These are phyloP conservation scores for Coemansia sp. DNA, from an alignment of 192 early-diverging fungal species.

Conservation along the genomic window DNA sequence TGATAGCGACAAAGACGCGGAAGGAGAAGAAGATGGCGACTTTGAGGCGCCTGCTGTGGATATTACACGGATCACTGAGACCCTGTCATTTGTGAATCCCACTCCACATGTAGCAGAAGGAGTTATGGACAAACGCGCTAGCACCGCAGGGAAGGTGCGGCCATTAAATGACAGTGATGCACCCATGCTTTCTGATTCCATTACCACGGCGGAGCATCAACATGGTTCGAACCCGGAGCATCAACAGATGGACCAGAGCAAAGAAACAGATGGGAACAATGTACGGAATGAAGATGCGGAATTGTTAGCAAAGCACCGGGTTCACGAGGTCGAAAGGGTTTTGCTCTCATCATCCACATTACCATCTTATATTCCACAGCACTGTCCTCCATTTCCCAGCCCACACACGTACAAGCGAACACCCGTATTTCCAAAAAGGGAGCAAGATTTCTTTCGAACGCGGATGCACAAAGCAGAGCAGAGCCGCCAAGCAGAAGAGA, in stretches of 20 bases:
- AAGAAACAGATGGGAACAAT: not conserved
- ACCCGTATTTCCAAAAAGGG: conserved; percentile 46
- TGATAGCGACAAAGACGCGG: conserved; percentile 7
- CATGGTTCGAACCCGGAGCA: too few relatives aligned
- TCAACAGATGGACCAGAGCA: not conserved
- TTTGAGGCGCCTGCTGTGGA: conserved; percentile 44
- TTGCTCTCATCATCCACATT: conserved; percentile 24
- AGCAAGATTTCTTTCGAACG: conserved; percentile 54
- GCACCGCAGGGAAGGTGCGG: not conserved
- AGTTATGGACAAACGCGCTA: too few relatives aligned
- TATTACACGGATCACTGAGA: not conserved
- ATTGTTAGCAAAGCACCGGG: not conserved
- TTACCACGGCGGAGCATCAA: not conserved
- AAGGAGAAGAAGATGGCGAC: conserved; percentile 46
- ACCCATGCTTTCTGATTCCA: not conserved
- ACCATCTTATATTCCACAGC: conserved; percentile 38
- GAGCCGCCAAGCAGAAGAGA: conserved; percentile 53
- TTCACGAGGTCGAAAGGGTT: conserved; percentile 23
- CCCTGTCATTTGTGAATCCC: not conserved
- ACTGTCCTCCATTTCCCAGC: conserved; percentile 48
- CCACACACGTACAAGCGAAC: conserved; percentile 53
- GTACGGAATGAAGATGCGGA: not conserved
- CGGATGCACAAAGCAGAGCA: conserved; percentile 55
- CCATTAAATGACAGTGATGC: not conserved
- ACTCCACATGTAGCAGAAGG: conserved; percentile 2